Base-by-base conservation (phyloP, 1,284 basidiomycete species). In the Phylloporus gajari region DNA sequence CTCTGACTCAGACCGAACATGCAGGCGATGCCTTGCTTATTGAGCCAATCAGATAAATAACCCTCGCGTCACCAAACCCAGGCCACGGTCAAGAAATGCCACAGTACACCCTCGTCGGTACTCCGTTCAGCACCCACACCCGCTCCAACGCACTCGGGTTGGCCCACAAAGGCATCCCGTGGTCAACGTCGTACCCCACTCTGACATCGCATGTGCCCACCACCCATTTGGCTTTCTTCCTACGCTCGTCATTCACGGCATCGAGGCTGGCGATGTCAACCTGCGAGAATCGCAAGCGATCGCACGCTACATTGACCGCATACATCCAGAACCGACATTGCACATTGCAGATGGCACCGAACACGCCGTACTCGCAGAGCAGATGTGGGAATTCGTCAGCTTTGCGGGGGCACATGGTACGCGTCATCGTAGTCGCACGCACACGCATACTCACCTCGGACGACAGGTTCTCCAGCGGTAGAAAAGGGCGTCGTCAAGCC, bases 51-150 rank as follows among this genome's bases (percentile, higher is more conserved):
- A 8, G 35, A 8, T 35, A 35, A 35, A 35, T n/a, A 35, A 35
- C 35, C 4, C 35, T 35, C 35, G 35, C 35, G 5, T 35, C 35
- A 35, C 35, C 35, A 35, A 35, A 8, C 35, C 8, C 8, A 35
- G 35, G 35, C 5, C 8, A 35, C 35, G 35, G 35, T 35, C 35
- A 35, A 35, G 35, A 35, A 35, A 35, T 35, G 35, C 35, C 35
- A 35, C 35, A 35, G 8, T 35, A 35, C 35, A 35, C 35, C 35
- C 35, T 35, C 35, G 35, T 35, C 30, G 80, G 82, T 25, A 82
- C 80, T 1, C 82, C 80, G n/a, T 82, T 77, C 53, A 83, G 81
- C 67, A 82, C 82, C 2, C 83, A 81, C 62, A 82, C 82, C 15
- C 81, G 82, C 12, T 59, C 82, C 60, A 76, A 83, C 65, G 80